Evolutionary conservation across 768 basidiomycete genomes (phyloP).

Genomic region (Pulveroboletus frians): DNA sequence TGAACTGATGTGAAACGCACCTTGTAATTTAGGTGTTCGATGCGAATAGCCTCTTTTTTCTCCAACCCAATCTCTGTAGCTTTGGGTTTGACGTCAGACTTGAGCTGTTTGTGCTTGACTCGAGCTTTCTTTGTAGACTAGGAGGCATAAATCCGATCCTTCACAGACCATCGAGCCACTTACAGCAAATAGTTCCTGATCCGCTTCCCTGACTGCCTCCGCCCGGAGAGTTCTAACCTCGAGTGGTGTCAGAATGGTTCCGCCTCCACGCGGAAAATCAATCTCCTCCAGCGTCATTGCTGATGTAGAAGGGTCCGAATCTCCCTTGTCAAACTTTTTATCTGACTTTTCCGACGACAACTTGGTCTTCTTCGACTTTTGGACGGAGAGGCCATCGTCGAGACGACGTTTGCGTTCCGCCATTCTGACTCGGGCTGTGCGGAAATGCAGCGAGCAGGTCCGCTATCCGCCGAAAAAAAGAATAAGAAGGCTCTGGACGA

Average conservation of each 20-base stretch:
- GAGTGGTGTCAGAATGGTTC: constrained; percentile 79
- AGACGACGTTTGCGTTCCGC: constrained; percentile 56
- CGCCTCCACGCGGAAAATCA: constrained; percentile 95
- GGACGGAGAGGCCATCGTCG: constrained; percentile 46
- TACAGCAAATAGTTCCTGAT: constrained; percentile 73
- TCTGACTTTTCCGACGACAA: constrained; percentile 29
- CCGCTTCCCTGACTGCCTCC: constrained; percentile 81
- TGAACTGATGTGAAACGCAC: constrained; percentile 33
- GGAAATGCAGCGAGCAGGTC: not conserved
- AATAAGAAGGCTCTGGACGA: not conserved
- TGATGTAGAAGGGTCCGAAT: constrained; percentile 33
- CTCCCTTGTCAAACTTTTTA: constrained; percentile 19
- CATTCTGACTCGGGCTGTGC: constrained; percentile 21
- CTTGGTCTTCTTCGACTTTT: constrained; percentile 61
- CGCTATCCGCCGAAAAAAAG: not conserved
- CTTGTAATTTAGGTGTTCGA: constrained; percentile 94
- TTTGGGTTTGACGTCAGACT: constrained; percentile 38
- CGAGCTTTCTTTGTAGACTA: constrained; percentile 39
- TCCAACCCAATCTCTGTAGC: constrained; percentile 27
- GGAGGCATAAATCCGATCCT: constrained; percentile 22
- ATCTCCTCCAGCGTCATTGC: constrained; percentile 59
- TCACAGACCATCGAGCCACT: constrained; percentile 13
- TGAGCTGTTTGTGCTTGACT: constrained; percentile 42
- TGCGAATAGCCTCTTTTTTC: constrained; percentile 51
- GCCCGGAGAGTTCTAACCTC: constrained; percentile 83